A percentile compares a stretch with the other conserved stretches of the same genome.
phyloP scores from a whole-genome alignment of 2,329 filamentous ascomycete genomes.

The Ascochyta rabiei region DNA sequence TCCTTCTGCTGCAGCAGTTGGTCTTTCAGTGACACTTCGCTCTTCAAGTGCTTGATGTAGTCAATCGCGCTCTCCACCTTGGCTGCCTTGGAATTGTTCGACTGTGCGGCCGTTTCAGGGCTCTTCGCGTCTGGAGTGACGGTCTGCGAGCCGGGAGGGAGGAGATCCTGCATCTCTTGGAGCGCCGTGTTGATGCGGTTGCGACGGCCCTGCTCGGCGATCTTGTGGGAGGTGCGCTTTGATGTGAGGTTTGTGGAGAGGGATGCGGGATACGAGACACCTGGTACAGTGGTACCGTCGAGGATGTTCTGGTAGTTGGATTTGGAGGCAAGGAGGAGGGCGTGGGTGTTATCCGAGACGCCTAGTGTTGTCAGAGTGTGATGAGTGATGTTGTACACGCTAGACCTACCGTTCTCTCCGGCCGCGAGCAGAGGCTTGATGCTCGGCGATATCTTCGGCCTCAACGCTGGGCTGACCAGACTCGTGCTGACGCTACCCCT shows the following conservation, averaged over 20 bases:
- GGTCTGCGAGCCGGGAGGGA: constrained; percentile 63
- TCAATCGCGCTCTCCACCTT: constrained; percentile 97
- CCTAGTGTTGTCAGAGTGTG: constrained; percentile 37
- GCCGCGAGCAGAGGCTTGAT: constrained; percentile 89
- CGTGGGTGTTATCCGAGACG: constrained; percentile 64
- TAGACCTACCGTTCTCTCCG: constrained; percentile 57
- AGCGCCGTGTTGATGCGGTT: constrained; percentile 95
- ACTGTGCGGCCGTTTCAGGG: constrained; percentile 45
- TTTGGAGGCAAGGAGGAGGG: constrained; percentile 85
- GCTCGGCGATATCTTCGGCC: constrained; percentile 89
- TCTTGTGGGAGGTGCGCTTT: constrained; percentile 96
- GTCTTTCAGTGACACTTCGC: constrained; percentile 71
- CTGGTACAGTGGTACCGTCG: constrained; percentile 88
- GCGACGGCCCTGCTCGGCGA: constrained; percentile 92
- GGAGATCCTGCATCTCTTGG: constrained; percentile 84
- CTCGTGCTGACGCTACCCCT: constrained; percentile 64
- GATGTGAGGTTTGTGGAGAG: constrained; percentile 93
- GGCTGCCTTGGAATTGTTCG: constrained; percentile 78
- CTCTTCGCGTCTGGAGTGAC: constrained; percentile 42
- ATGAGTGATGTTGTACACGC: not conserved
- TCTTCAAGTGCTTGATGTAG: constrained; percentile 86
- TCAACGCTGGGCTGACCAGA: constrained; percentile 83
- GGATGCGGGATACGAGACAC: constrained; percentile 87
- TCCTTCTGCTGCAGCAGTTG: constrained; percentile 69
- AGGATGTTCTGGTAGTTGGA: constrained; percentile 98